These are phyloP conservation scores for Mycosarcoma maydis DNA, from an alignment of 1,284 basidiomycete genomes.

Conservation along the genomic window DNA sequence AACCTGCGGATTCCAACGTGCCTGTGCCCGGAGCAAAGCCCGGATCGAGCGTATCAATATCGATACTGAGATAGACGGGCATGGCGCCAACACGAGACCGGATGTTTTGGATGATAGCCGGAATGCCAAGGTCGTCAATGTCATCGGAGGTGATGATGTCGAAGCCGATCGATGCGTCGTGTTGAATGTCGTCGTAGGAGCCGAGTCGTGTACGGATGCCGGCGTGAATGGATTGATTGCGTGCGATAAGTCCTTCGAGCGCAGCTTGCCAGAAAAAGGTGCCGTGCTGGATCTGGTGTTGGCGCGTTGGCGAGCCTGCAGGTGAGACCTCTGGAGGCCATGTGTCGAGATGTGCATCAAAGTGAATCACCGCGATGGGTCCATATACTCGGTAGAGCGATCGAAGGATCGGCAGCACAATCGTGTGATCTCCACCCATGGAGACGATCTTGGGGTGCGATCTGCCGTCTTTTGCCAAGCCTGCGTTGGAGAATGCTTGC, in stretches of 20 bases:
- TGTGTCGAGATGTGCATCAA: constrained; percentile 70
- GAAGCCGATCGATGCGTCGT: constrained; percentile 52
- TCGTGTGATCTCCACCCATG: constrained; percentile 69
- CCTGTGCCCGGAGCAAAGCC: constrained; percentile 54
- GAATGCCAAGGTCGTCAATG: constrained; percentile 48
- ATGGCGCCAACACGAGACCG: constrained; percentile 38
- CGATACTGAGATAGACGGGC: constrained; percentile 55
- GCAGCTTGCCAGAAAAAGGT: constrained; percentile 69
- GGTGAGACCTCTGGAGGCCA: constrained; percentile 72
- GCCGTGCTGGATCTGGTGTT: constrained; percentile 63
- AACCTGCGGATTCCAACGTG: constrained; percentile 51
- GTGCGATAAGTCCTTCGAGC: constrained; percentile 67
- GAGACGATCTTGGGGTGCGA: constrained; percentile 68
- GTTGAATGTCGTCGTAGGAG: constrained; percentile 40
- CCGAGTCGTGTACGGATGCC: constrained; percentile 71
- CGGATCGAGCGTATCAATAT: constrained; percentile 60
- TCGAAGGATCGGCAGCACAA: constrained; percentile 69
- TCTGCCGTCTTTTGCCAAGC: constrained; percentile 37
- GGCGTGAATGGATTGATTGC: constrained; percentile 80
- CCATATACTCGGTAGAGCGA: constrained; percentile 68
- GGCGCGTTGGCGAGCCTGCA: constrained; percentile 30
- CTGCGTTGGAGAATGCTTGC: constrained; percentile 68
- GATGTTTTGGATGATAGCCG: constrained; percentile 41
- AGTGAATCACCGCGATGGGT: constrained; percentile 68
- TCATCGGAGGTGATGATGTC: constrained; percentile 55